These are phyloP conservation scores for Dothidotthia symphoricarpi DNA, from an alignment of 2,329 filamentous ascomycete species.

Conservation along the genomic window DNA sequence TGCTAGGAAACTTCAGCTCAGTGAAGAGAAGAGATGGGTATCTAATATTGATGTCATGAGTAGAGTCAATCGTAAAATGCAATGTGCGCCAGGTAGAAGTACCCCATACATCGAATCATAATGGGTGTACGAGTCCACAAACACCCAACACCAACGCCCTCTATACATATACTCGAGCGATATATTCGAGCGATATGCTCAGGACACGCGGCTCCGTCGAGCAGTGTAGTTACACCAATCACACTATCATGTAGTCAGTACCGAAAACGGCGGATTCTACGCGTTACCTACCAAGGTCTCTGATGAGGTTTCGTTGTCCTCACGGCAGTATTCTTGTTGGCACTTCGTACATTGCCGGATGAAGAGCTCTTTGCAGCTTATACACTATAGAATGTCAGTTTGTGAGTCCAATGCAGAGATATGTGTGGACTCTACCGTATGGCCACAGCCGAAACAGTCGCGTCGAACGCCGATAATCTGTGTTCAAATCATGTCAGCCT, in stretches of 20 bases:
- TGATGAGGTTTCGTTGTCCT: constrained; percentile 80
- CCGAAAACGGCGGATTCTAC: too few species aligned
- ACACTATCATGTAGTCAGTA: constrained; percentile 28
- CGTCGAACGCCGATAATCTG: constrained; percentile 56
- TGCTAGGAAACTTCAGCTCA: too few species aligned
- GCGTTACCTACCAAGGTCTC: constrained; percentile 49
- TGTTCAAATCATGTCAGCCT: constrained; percentile 28
- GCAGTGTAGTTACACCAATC: constrained; percentile 43
- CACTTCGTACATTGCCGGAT: constrained; percentile 72
- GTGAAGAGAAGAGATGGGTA: constrained; percentile 15
- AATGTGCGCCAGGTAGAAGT: background rate
- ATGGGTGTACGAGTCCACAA: background rate
- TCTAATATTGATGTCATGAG: constrained; percentile 10
- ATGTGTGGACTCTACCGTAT: constrained; percentile 56
- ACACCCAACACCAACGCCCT: background rate
- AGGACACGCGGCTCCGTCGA: constrained; percentile 20
- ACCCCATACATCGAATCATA: too few species aligned
- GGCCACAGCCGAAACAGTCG: constrained; percentile 85
- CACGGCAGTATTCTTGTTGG: constrained; percentile 75
- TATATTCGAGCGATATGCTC: too few species aligned
- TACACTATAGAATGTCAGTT: constrained; percentile 56
- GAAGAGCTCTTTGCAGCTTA: constrained; percentile 68
- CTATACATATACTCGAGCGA: background rate
- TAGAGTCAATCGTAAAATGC: constrained; percentile 11
- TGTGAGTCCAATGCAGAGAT: background rate